Base-by-base conservation (phyloP, 2,329 filamentous ascomycete genomes). In the Leptographium lundbergii region DNA sequence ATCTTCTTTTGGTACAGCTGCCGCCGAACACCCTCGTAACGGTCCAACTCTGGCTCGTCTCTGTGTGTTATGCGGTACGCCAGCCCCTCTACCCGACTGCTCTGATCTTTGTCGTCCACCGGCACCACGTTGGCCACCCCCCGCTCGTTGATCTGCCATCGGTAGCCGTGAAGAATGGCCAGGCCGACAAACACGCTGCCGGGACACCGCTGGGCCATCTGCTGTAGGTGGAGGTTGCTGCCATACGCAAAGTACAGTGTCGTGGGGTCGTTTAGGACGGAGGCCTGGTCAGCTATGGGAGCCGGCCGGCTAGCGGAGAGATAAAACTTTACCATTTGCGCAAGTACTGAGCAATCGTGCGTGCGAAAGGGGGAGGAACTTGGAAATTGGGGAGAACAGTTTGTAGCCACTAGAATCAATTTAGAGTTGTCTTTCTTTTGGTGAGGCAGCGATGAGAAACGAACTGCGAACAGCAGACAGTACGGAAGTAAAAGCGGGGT, bases 71-170 rank as follows among this genome's bases (percentile, higher is more conserved):
- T 70, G 59, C 71, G 69, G 60, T 72, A 76, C n/a, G 74, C 67
- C 22, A 76, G 70, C 6, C 73, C 74, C 51, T 74, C 69, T 14
- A 76, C 19, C 42, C 7, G 6, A 19, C 42, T 19, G 42, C 22
- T 47, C 19, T 6, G 73, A 9, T 24, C 27, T 22, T 65, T 27
- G 54, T 63, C 50, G 14, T 52, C 13, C 14, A 19, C 39, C 54
- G 65, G 64, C 19, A 74, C 59, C 32, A 77, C 68, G 62, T 77
- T 77, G 60, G 75, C 75, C 56, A 71, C 76, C 32, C 75, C 74
- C 27, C 74, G 71, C 66, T 75, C 68, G 65, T 77, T 77, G 69
- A 77, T 77, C 64, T 75, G 73, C 71, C 74, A 77, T 36, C 69
- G 67, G 63, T 73, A 71, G 61, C 71, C 67, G 25, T 64, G 61